Evolutionary conservation across 2,329 filamentous ascomycete species (phyloP), one percentile per base, ranked within the genome.

Genomic region (Aureobasidium sp.): DNA sequence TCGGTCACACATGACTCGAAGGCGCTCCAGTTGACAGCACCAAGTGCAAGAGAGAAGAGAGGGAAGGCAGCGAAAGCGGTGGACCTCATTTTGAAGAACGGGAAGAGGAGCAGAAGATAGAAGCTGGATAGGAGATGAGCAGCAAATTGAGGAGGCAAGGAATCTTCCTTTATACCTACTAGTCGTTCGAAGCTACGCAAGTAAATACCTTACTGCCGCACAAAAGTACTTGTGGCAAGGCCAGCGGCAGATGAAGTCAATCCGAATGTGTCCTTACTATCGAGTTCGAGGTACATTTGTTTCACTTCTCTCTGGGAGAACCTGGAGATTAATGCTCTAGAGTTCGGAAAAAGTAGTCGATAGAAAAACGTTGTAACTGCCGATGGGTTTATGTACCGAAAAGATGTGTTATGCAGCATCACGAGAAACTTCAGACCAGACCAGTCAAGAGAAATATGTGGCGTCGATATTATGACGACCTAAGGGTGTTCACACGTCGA

Each of bases 311-410:
- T 30, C 13, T 13, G 21, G 16, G 7, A 37, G 5, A 57, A 34
- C 11, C 30, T 58, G 54, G 42, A 39, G 34, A 25, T 36, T 45
- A 30, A 29, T 1, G 11, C 16, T 29, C 13, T 21, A 48, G 30
- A 48, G 41, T 34, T 44, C 27, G n/a, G 25, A 4, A 57, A 34
- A 47, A 13, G 29, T 34, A 21, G 21, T 58, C 42, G 54, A 58
- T 58, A 58, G 54, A 58, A 58, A 58, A 32, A 58, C 54, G 54
- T 58, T 58, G 32, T 21, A 58, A 47, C 54, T 36, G 42, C 42
- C 42, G 54, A 47, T 58, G n/a, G 25, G 15, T 30, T 48, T 8
- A 1, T n/a, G 16, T 47, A 32, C 42, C 42, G 54, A 39, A 21
- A n/a, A 13, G 44, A 21, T 21, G 21, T 21, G 21, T 21, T 21